A percentile compares a stretch with the other conserved stretches of the same genome.
These are phyloP conservation scores for Botryosphaeria agaves DNA, from an alignment of 2,329 filamentous ascomycete species.

Conservation along the genomic window DNA sequence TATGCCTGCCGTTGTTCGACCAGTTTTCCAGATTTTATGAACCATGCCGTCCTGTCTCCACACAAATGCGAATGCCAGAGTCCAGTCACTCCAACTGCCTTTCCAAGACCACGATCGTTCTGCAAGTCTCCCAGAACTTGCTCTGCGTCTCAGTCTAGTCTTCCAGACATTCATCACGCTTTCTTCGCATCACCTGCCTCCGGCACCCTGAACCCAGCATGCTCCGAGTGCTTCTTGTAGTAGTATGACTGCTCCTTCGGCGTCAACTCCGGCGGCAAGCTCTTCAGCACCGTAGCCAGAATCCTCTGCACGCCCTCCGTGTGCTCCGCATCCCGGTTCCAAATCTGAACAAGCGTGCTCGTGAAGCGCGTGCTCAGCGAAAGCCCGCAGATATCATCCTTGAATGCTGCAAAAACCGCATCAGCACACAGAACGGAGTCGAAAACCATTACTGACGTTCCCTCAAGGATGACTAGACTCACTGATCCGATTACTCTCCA, in stretches of 20 bases:
- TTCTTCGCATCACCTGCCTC: too few species aligned
- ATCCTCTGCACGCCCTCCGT: constrained; percentile 61
- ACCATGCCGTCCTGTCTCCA: too few species aligned
- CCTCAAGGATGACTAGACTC: constrained; percentile 13
- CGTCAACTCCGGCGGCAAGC: constrained; percentile 53
- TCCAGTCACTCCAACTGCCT: too few species aligned
- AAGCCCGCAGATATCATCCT: constrained; percentile 75
- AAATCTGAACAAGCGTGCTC: constrained; percentile 73
- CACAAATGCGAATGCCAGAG: too few species aligned
- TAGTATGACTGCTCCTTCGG: constrained; percentile 49
- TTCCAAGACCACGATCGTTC: too few species aligned
- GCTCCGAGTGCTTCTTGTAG: constrained; percentile 81
- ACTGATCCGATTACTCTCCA: constrained; percentile 45
- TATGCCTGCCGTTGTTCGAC: too few species aligned
- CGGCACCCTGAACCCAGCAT: constrained; percentile 47
- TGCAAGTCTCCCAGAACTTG: too few species aligned
- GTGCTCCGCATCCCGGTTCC: constrained; percentile 79
- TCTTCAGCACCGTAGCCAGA: constrained; percentile 52
- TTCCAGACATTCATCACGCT: too few species aligned
- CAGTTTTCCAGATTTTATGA: too few species aligned
- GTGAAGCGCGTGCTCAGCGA: constrained; percentile 80
- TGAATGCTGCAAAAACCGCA: constrained; percentile 28
- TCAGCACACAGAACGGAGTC: not conserved
- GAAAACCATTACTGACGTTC: not conserved
- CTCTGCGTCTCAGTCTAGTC: too few species aligned